Evolutionary conservation across 225 moss, liverwort and hornwort genomes (phyloP), one percentile per base, ranked within the genome.

Genomic region (Bryum argenteum): DNA sequence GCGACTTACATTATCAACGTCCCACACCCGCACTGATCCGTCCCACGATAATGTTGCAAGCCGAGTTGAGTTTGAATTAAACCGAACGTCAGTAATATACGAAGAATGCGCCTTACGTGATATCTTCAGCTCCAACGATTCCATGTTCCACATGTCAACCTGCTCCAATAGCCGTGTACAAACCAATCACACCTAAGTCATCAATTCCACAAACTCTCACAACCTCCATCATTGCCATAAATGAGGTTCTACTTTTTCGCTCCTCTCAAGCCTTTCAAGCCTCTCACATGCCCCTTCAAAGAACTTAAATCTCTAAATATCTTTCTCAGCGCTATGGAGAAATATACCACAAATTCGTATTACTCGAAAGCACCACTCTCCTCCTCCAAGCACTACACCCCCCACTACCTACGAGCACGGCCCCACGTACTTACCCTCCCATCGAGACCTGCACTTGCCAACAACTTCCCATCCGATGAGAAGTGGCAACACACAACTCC

Each of bases 401-500:
- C 39, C 48, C 21, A 5, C 70, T 6, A 44, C 53, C 19, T 1
- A 70, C 2, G n/a, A 41, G 23, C 3, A 51, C 47, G 11, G 10
- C 28, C 55, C 6, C n/a, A 18, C 21, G 44, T 13, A 17, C 61
- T 62, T 56, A 98, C 98, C 92, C 86, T 94, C 78, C 94, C 94
- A 65, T 98, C 98, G 21, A 94, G 98, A 55, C 98, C 98, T 63
- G 98, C 98, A 79, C 98, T 98, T 57, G 98, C 98, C 80, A 98
- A 74, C 75, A 98, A 66, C 79, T 94, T 98, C 71, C 98, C 98
- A 55, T 98, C 94, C 15, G 98, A 94, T 37, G 98, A 98, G 65
- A 98, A 98, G 73, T 98, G 98, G 57, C 94, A 94, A 77, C 98
- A 92, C 61, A 94, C 98, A 79, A 98, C 98, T 84, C 94, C 94